A percentile compares a stretch with the other conserved stretches of the same genome.
Conservation (phyloP, 495 filamentous ascomycete genomes). For the Oleoguttula mirabilis region DNA sequence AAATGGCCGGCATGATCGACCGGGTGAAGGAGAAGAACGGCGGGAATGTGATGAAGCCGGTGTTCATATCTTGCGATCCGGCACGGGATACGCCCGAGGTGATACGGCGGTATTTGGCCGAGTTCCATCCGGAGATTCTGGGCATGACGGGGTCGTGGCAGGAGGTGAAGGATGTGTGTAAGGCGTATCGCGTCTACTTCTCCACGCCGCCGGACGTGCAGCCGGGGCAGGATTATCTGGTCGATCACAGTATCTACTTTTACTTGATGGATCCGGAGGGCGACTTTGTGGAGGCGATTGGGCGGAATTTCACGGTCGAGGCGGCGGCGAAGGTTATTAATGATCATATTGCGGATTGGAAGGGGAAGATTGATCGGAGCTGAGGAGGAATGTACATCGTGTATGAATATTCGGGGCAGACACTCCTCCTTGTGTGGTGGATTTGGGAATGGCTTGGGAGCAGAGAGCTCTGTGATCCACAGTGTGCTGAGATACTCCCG, state of each 20-base stretch:
- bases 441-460: background rate
- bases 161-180: conserved; percentile 82
- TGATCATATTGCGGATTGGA: conserved; percentile 87
- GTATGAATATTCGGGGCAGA: background rate
- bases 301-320: conserved; percentile 82
- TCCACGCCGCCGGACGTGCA: conserved; percentile 78
- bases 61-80: conserved; percentile 95
- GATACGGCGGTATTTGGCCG: conserved; percentile 68
- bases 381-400: conserved; percentile 4
- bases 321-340: conserved; percentile 72
- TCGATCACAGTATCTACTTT: conserved; percentile 98
- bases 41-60: conserved; percentile 50
- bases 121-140: conserved; percentile 82
- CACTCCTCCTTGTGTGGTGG: background rate
- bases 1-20: conserved; percentile 91
- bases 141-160: conserved; percentile 90
- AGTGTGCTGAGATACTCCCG: background rate
- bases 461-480: background rate
- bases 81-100: conserved; percentile 78
- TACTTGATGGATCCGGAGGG: conserved; percentile 98
- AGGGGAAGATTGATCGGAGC: conserved; percentile 36
- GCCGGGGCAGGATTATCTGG: conserved; percentile 89
- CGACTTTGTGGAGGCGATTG: conserved; percentile 95
- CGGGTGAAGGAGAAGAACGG: conserved; percentile 46
- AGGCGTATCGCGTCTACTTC: conserved; percentile 93